Evolutionary conservation across 2,329 filamentous ascomycete species (phyloP).

Genomic region (Pezicula rhizophila): DNA sequence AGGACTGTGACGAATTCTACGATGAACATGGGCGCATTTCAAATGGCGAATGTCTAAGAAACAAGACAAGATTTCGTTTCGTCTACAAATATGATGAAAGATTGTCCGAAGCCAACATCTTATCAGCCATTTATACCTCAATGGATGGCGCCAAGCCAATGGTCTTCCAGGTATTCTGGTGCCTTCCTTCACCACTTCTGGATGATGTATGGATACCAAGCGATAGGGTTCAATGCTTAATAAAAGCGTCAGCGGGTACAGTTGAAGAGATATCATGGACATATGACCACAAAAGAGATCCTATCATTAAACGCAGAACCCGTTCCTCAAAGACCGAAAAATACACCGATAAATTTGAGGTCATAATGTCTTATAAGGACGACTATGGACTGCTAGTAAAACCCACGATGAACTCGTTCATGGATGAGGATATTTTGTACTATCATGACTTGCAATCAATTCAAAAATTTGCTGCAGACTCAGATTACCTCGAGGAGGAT

Average conservation of each 20-base stretch:
- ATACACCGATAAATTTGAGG: conserved; percentile 15
- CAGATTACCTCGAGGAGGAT: neutral
- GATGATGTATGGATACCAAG: conserved; percentile 28
- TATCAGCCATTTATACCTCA: conserved; percentile 25
- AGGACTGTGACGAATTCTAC: conserved; percentile 24
- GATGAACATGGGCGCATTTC: conserved; percentile 30
- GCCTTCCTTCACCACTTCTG: conserved; percentile 6
- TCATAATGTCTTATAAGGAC: conserved; percentile 24
- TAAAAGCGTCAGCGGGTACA: conserved; percentile 22
- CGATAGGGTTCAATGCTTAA: conserved; percentile 29
- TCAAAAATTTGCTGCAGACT: conserved; percentile 6
- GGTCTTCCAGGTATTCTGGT: conserved; percentile 32
- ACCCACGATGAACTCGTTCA: conserved; percentile 26
- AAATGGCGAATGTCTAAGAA: conserved; percentile 25
- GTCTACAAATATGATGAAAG: conserved; percentile 30
- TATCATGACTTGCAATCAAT: conserved; percentile 20
- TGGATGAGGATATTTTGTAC: conserved; percentile 30
- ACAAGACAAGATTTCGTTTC: conserved; percentile 26
- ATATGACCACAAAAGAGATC: conserved; percentile 33
- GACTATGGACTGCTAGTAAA: conserved; percentile 24
- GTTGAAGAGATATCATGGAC: conserved; percentile 27
- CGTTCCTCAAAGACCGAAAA: conserved; percentile 16
- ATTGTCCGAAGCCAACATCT: conserved; percentile 28
- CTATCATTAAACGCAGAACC: conserved; percentile 27
- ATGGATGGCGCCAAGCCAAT: conserved; percentile 13